phyloP scores from a whole-genome alignment of 2,329 filamentous ascomycete genomes.

The Rhexocercosporidium sp. region DNA sequence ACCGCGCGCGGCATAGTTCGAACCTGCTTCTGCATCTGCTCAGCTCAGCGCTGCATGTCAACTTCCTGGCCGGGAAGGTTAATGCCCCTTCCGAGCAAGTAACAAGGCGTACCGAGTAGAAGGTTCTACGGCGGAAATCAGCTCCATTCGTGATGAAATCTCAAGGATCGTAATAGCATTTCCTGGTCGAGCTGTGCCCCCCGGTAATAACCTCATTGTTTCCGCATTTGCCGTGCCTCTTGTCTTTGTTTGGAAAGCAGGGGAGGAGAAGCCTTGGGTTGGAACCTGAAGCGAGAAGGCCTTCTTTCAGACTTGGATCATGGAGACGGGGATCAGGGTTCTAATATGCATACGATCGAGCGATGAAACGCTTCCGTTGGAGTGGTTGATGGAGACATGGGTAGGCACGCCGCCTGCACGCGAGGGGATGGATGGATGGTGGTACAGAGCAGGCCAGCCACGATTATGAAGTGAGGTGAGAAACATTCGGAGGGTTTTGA shows the following conservation, averaged over 20 bases:
- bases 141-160: background rate
- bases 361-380: conserved; percentile 14
- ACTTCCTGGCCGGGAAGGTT: background rate
- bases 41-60: background rate
- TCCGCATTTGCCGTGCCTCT: background rate
- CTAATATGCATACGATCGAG: conserved; percentile 11
- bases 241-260: background rate
- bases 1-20: background rate
- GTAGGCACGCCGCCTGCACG: background rate
- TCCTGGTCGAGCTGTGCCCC: background rate
- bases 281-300: background rate
- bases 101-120: conserved; percentile 4
- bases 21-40: background rate
- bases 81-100: background rate
- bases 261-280: background rate
- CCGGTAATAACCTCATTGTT: background rate
- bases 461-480: background rate
- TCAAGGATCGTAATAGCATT: background rate
- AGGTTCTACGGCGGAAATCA: background rate
- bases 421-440: background rate
- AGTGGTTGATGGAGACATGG: conserved; percentile 14
- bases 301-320: background rate
- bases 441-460: too few species aligned
- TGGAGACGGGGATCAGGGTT: background rate
- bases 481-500: background rate